A percentile compares a stretch with the other conserved stretches of the same genome.
Evolutionary conservation across 176 grass and related monocot genomes (phyloP).

Genomic region (Dactylis glomerata): DNA sequence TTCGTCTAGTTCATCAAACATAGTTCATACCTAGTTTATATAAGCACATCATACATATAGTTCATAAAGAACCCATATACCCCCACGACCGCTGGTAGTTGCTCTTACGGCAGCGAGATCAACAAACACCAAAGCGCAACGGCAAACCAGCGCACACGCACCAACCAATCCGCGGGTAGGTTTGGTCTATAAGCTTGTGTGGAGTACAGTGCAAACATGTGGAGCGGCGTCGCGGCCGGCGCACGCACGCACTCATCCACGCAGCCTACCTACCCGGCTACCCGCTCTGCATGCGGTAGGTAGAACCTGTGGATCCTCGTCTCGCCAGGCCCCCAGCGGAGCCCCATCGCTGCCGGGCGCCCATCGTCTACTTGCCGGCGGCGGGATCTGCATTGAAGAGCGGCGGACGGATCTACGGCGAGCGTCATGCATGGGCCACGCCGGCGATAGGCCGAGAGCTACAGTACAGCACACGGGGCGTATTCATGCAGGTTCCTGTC

Average conservation of each 20-base stretch:
- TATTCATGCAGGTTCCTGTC: background rate
- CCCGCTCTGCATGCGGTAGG: constrained; percentile 13
- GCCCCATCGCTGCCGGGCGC: background rate
- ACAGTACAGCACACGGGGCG: background rate
- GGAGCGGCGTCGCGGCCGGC: background rate
- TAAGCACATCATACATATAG: too few relatives aligned
- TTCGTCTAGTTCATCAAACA: too few relatives aligned
- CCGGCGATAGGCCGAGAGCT: background rate
- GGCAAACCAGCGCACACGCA: background rate
- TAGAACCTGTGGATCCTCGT: constrained; percentile 31
- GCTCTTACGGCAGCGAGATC: background rate
- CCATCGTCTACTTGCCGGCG: background rate
- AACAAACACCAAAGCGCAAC: background rate
- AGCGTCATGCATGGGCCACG: background rate
- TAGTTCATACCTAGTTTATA: too few relatives aligned
- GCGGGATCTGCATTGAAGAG: background rate
- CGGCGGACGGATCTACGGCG: background rate
- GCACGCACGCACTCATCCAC: background rate
- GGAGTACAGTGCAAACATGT: background rate
- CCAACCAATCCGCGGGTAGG: background rate
- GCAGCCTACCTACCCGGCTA: background rate
- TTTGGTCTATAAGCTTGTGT: background rate
- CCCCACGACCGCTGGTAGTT: too few relatives aligned
- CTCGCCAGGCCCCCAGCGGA: background rate
- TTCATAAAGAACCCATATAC: too few relatives aligned